These are phyloP conservation scores for Ophiostoma perfectum DNA, from an alignment of 2,329 filamentous ascomycete species.

Conservation along the genomic window DNA sequence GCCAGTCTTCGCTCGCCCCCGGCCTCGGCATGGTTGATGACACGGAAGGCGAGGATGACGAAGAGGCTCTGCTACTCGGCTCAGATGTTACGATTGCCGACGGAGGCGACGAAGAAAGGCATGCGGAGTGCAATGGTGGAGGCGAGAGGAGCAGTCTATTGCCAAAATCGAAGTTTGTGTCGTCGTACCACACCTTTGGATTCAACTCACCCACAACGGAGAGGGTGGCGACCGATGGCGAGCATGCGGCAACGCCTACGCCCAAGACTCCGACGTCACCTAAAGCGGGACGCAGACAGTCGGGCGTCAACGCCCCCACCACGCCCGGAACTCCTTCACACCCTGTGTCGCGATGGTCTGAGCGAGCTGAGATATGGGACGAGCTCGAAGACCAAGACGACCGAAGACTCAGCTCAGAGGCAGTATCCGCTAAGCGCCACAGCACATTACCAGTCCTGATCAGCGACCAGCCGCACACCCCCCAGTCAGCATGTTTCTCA, in stretches of 20 bases:
- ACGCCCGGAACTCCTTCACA: constrained; percentile 8
- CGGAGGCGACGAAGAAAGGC: constrained; percentile 35
- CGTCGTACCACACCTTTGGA: constrained; percentile 47
- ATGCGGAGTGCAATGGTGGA: not conserved
- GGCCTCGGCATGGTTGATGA: constrained; percentile 77
- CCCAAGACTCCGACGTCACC: constrained; percentile 15
- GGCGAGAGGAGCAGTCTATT: constrained; percentile 23
- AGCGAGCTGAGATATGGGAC: constrained; percentile 79
- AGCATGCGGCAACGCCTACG: not conserved
- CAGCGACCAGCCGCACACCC: constrained; percentile 30
- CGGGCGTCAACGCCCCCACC: not conserved
- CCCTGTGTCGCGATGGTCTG: constrained; percentile 47
- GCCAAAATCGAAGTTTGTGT: constrained; percentile 25
- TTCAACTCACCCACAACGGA: constrained; percentile 20
- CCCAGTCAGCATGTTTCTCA: not conserved
- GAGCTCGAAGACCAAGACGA: constrained; percentile 72
- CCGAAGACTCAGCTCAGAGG: constrained; percentile 29
- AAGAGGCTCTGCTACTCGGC: constrained; percentile 49
- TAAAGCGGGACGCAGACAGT: not conserved
- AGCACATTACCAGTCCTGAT: constrained; percentile 44
- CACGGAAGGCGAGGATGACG: constrained; percentile 54
- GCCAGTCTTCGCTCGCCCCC: constrained; percentile 68
- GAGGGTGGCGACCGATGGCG: constrained; percentile 1
- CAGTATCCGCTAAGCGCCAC: constrained; percentile 36
- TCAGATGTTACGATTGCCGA: constrained; percentile 37